Base-by-base conservation (phyloP, 805 yeast genomes). In the Saccharomycodes ludwigii region DNA sequence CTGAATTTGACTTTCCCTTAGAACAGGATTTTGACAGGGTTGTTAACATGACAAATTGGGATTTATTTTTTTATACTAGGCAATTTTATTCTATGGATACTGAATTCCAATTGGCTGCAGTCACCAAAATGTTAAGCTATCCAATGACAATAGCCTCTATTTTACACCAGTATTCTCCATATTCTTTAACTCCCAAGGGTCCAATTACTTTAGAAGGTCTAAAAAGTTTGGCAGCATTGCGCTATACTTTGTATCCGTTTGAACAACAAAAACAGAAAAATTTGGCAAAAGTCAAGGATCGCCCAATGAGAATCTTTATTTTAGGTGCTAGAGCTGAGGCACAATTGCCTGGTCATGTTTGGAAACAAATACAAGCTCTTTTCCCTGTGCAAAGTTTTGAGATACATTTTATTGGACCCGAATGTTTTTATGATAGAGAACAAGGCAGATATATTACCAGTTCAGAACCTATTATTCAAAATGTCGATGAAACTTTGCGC, bases 31-130 rank as follows among this genome's bases (percentile, higher is more conserved):
- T 63, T 31, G 96, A 86, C 50, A 75, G 76, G 39, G 59, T 68
- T 38, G 73, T 85, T 38, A 85, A 84, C 51, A 71, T 84, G 51
- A 64, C 75, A 30, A 76, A 71, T 53, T 91, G 98, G 98, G 97
- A 91, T 56, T 65, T 91, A 7, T 88, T 73, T 48, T 78, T 91
- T 51, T 91, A 88, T 56, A 88, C 97, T 0, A 70, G 98, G 53
- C 79, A 79, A 45, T 91, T 83, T 54, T 78, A 75, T 46, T 88
- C 96, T 4, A 88, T 91, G 97, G 95, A 91, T 56, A 81, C 95
- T 4, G 95, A 86, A 56, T 88, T 83, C 61, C 93, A 88, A 56
- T 63, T 88, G 50, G 97, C 97, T 1, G 93, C 94, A 4, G 86
- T 85, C 21, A 84, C 97, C 13, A 91, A 91, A 54, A 81, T 88